These are phyloP conservation scores for Hibiscus trionum DNA, from an alignment of 345 rosid species.

Conservation along the genomic window DNA sequence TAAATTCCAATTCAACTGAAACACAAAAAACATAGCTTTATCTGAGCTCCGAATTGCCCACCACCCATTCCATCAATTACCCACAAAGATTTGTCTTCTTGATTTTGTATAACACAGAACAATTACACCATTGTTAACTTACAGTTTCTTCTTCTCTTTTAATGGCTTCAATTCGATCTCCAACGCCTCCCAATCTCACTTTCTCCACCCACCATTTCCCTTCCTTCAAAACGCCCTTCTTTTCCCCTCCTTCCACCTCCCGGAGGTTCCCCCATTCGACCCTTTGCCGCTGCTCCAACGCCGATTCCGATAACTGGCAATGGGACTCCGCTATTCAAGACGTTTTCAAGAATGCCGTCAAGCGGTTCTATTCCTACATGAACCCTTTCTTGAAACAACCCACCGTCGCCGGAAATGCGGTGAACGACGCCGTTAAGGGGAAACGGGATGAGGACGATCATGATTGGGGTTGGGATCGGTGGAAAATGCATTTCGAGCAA, in stretches of 20 bases:
- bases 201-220: conserved; percentile 26
- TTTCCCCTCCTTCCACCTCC: conserved; percentile 23
- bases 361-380: conserved; percentile 46
- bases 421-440: not conserved
- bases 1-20: not conserved
- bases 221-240: conserved; percentile 22
- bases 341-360: conserved; percentile 39
- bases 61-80: not conserved
- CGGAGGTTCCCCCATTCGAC: conserved; percentile 25
- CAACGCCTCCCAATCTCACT: conserved; percentile 40
- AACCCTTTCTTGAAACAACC: conserved; percentile 23
- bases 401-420: not conserved
- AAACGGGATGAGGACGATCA: conserved; percentile 13
- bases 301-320: conserved; percentile 31
- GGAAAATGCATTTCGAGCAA: conserved; percentile 75
- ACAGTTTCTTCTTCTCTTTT: not conserved
- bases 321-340: conserved; percentile 61
- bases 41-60: not conserved
- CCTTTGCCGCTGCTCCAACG: conserved; percentile 42
- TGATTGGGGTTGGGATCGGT: conserved; percentile 87
- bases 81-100: not conserved
- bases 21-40: not conserved
- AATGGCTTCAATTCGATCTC: conserved; percentile 57
- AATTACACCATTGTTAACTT: not conserved
- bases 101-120: not conserved